Evolutionary conservation across 257 asterid species (phyloP), one percentile per base, ranked within the genome.

Genomic region (Solanum etuberosum): DNA sequence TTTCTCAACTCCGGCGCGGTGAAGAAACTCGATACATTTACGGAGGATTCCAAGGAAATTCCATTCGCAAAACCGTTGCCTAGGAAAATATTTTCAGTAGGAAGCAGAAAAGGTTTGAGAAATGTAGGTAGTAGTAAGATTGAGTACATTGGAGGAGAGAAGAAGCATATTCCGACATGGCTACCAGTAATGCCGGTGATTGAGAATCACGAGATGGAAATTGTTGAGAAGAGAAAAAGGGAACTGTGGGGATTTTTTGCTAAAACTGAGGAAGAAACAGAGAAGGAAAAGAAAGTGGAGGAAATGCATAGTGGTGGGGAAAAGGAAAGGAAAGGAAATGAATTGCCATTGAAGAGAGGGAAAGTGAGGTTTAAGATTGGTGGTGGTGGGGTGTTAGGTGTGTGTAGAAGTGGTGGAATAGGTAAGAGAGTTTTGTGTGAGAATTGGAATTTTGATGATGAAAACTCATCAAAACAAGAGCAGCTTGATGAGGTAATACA

Each of bases 31-130:
- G 90, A 81, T 85, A 81, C 4, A 34, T 88, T 90, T 34, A 91
- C 89, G 0, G 51, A 76, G 84, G 85, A 88, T 88, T 34, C 40
- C 4, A 90, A 88, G 16, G 95, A 92, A 57, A 86, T 90, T 59
- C 97, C 98, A 5, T 93, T 93, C 31, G 91, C 92, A 8, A 93
- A 89, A 91, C 91, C 95, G 34, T 46, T 93, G 81, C 89, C 87
- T 1, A 35, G 86, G 80, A 63, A 38, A 31, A 23, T 1, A 8
- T 87, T 70, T 35, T 20, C n/a, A 1, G 3, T 23, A 32, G 46
- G 38, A 3, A 73, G 27, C 4, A 48, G 21, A 46, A 65, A 76
- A 85, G 10, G 65, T 40, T 31, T 37, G 42, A 25, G 20, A 23
- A 82, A 46, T 51, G 85, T 72, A 38, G 89, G 83, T 68, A 32